Conservation (phyloP, 2,329 filamentous ascomycete genomes). For the Aspergillus ibericus region DNA sequence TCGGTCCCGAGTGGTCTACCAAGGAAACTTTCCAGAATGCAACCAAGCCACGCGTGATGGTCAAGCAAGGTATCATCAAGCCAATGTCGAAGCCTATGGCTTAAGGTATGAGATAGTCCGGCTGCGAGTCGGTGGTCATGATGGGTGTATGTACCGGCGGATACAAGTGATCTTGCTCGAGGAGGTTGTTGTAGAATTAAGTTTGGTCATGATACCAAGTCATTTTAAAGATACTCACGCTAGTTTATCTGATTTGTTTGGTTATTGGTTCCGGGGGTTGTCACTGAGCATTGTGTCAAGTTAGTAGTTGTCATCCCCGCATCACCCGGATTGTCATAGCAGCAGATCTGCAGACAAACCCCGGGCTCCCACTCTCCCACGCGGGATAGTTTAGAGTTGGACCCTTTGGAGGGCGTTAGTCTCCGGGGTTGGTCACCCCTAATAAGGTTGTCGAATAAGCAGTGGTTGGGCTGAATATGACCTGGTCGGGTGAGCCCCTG, state of each 20-base stretch:
- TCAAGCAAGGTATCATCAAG: conserved; percentile 87
- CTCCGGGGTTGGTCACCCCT: conserved; percentile 7
- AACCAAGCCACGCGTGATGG: conserved; percentile 83
- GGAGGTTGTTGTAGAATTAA: conserved; percentile 1
- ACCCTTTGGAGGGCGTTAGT: not conserved
- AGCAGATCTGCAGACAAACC: not conserved
- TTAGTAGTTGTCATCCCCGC: not conserved
- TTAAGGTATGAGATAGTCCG: conserved; percentile 27
- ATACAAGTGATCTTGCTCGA: not conserved
- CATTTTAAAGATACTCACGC: not conserved
- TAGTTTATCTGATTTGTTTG: not conserved
- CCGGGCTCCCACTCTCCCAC: not conserved
- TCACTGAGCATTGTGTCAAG: not conserved
- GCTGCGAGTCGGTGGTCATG: conserved; percentile 8
- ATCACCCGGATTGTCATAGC: not conserved
- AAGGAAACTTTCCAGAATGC: conserved; percentile 89
- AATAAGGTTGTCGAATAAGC: conserved; percentile 3
- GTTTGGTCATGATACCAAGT: conserved; percentile 13
- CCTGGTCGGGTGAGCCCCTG: conserved; percentile 18
- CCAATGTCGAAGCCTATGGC: conserved; percentile 78
- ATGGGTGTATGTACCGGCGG: not conserved
- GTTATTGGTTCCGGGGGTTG: not conserved
- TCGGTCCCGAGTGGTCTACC: conserved; percentile 95
- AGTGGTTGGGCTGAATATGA: conserved; percentile 13
- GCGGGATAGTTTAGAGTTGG: not conserved